Base-by-base conservation (phyloP, 2,329 filamentous ascomycete species). In the Botryotinia calthae region DNA sequence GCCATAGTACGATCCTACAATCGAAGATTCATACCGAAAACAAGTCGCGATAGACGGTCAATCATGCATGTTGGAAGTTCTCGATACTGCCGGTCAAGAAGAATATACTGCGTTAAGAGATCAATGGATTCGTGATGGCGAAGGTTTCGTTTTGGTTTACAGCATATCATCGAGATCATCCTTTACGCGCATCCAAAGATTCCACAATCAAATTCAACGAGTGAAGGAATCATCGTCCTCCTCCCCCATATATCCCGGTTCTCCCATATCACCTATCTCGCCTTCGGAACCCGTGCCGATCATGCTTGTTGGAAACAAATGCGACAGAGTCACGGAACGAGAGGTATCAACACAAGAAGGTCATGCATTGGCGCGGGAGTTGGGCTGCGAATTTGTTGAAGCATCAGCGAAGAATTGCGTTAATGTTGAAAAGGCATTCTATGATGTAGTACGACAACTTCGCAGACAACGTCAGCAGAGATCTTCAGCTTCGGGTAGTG, bases 291-390 rank as follows among this genome's bases (percentile, higher is more conserved):
- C 88, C 75, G 94, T 96, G 25, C 96, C 96, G 64, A 93, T 99
- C 79, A 98, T 99, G 96, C 88, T 99, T 44, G 96, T 99, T 51
- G 96, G 96, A 77, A 98, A 99, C 87, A 99, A 99, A 86, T 97
- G 94, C 84, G 96, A 99, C 84, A 89, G 96, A 79, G 94, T 97
- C 64, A 97, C 95, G 42, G 96, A 98, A 84, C 90, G 96, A 77
- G 95, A 98, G 81, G 96, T 98, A 5, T 98, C 95, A 3, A 97
- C 95, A 68, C 96, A 98, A 82, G 96, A 99, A 84, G 96, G 96
- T 25, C 93, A 94, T 77, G 94, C 95, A 70, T 85, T 98, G 56
- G 95, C 96, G 72, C 92, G 95, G 79, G 94, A 98, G 80, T 86
- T 99, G 56, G 94, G 94, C 75, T 98, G 96, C 84, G 95, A 98